Base-by-base conservation (phyloP, 2,329 filamentous ascomycete genomes). In the Tothia fuscella region DNA sequence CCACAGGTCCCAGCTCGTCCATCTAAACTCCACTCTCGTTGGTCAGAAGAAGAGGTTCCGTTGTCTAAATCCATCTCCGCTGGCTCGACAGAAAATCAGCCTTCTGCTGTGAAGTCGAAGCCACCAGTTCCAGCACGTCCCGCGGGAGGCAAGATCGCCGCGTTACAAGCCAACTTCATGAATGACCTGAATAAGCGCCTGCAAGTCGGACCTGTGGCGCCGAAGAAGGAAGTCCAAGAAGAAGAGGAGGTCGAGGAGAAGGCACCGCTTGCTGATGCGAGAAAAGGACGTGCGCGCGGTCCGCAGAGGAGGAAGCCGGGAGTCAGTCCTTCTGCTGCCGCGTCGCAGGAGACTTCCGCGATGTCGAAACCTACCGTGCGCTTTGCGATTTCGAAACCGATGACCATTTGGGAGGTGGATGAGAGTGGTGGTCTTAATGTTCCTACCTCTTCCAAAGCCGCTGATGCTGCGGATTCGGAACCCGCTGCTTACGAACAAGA, bases 151-250 rank as follows among this genome's bases (percentile, higher is more conserved):
- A 96, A 96, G 66, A 93, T 98, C 57, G 86, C 88, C 13, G 82
- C 85, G 19, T 67, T 98, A 24, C 87, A 93, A 61, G 84, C 84
- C 28, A 86, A 84, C 3, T 96, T 98, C 60, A 78, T 98, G 72
- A 87, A 79, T 33, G 89, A 96, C 55, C 67, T 98, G 31, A 94
- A 96, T 61, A 88, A 86, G 52, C 82, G 87, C 37, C 68, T 98
- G 21, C 80, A 86, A 55, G 65, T 93, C 26, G 91, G 91, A 1
- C 89, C 88, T n/a, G 79, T 84, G 51, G 76, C 71, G 7, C 74
- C 78, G 2, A 88, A 86, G 50, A 80, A 83, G 53, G 80, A 88
- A 35, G 61, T 65, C 24, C 62, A 54, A 29, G 33, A 46, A 28
- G 31, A 62, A 2, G 70, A 70, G 24, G 70, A 74, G 46, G 76